Evolutionary conservation across 2,329 filamentous ascomycete species (phyloP).

Genomic region (Magnaporthiopsis rhizophila): DNA sequence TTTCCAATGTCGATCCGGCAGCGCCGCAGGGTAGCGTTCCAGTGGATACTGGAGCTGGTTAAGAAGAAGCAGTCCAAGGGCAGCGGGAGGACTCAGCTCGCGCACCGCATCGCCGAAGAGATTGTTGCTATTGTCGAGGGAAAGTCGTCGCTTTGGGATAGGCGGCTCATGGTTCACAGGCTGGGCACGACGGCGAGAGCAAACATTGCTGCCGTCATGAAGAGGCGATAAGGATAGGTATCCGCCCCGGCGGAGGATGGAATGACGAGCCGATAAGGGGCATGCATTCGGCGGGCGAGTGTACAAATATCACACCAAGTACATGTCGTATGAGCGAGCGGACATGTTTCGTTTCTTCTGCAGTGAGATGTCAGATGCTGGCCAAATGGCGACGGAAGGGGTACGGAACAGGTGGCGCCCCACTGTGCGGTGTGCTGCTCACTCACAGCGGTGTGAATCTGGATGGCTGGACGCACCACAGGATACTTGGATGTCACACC

Average conservation of each 20-base stretch:
- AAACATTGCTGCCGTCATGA: conserved; percentile 41
- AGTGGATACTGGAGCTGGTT: conserved; percentile 84
- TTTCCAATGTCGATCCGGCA: conserved; percentile 67
- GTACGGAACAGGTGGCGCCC: neutral
- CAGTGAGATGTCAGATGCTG: neutral
- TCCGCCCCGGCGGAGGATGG: neutral
- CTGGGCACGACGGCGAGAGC: conserved; percentile 68
- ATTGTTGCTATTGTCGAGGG: conserved; percentile 84
- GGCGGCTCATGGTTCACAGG: conserved; percentile 71
- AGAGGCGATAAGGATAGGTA: neutral
- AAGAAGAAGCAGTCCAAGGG: conserved; percentile 67
- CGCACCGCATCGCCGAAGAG: conserved; percentile 75
- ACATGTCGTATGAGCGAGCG: neutral
- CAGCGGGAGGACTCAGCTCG: conserved; percentile 64
- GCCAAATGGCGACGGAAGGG: neutral
- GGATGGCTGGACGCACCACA: neutral
- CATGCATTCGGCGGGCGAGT: neutral
- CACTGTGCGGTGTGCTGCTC: neutral
- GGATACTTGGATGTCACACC: neutral
- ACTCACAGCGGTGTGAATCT: neutral
- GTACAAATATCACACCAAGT: neutral
- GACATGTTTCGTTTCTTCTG: neutral
- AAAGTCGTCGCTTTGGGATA: conserved; percentile 75
- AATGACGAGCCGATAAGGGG: neutral
- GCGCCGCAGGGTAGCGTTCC: conserved; percentile 68